Base-by-base conservation (phyloP, 495 filamentous ascomycete genomes). In the Aspergillus bridgeri region DNA sequence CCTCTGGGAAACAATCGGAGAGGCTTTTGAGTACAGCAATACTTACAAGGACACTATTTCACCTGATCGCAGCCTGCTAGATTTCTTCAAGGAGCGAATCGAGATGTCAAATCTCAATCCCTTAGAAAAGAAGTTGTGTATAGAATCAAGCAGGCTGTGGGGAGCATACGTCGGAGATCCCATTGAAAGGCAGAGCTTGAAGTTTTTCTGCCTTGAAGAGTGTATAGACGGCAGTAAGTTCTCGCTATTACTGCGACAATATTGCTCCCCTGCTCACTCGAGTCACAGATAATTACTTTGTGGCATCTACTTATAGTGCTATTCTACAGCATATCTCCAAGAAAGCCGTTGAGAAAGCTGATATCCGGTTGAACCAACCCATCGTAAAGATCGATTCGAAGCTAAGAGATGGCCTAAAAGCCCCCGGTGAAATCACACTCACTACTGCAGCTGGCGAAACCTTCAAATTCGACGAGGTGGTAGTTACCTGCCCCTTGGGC, bases 131-230 rank as follows among this genome's bases (percentile, higher is more conserved):
- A 64, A 76, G 2, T 69, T 91, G 1, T 71, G 61, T 59, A 68
- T 91, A 15, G 80, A 89, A 54, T 75, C 89, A 65, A 80, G 85
- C 19, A 82, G 86, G 53, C 78, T 90, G 52, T 98, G 94, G 94
- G 93, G 93, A 2, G 83, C 86, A 3, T 96, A 94, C 70, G 87
- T 96, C 20, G 94, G 94, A 9, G 90, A 88, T 47, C 79, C 83
- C 18, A 79, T 96, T 45, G 77, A 81, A 54, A 82, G 69, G 45
- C 94, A 98, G 65, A 96, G 91, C 70, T 66, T 98, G 54, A 94
- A 88, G 67, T 96, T 91, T 73, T 95, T 97, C 64, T 93, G 87
- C 80, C 67, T 98, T n/a, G 94, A 98, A 71, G 91, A 97, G 73
- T 92, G 88, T 57, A 86, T 96, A 64, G 92, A 95, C 65, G 92